Conservation (phyloP, 2,329 filamentous ascomycete genomes). For the Ceratocystis lukuohia region DNA sequence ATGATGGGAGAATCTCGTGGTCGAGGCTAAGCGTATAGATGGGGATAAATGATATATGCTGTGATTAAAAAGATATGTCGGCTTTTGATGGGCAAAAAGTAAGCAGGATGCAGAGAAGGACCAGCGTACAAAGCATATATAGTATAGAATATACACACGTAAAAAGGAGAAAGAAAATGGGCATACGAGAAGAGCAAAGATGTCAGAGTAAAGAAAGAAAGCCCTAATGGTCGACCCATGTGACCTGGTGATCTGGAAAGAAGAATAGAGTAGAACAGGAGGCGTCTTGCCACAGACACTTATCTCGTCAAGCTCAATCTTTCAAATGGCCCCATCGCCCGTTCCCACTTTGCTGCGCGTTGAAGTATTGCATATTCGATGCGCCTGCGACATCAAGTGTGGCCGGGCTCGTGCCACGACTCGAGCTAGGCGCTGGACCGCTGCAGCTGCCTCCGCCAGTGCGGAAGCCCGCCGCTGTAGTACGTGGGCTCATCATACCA, state of each 20-base stretch:
- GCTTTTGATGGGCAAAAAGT: not conserved
- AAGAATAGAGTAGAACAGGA: not conserved
- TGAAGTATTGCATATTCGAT: constrained; percentile 31
- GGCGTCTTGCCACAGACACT: not conserved
- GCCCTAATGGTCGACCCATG: not conserved
- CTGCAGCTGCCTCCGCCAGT: constrained; percentile 13
- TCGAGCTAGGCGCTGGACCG: constrained; percentile 26
- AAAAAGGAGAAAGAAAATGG: constrained; percentile 6
- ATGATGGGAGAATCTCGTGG: not conserved
- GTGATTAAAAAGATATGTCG: not conserved
- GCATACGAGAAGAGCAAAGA: constrained; percentile 4
- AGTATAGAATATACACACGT: too few relatives aligned
- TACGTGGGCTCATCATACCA: constrained; percentile 39
- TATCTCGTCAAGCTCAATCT: constrained; percentile 24
- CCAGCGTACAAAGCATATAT: too few relatives aligned
- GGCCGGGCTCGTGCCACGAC: constrained; percentile 39
- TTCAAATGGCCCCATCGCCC: constrained; percentile 35
- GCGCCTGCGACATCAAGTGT: constrained; percentile 24
- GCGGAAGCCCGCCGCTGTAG: constrained; percentile 18
- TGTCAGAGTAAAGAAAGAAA: not conserved
- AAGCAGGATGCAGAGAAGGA: not conserved
- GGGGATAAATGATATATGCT: not conserved
- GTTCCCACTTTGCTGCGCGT: constrained; percentile 27
- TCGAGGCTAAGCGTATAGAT: not conserved
- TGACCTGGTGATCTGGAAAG: constrained; percentile 13